Percentiles rank a stretch among this genome's conserved stretches.
Conservation (phyloP, 2,329 filamentous ascomycete species). For the Trichophyton simii region DNA sequence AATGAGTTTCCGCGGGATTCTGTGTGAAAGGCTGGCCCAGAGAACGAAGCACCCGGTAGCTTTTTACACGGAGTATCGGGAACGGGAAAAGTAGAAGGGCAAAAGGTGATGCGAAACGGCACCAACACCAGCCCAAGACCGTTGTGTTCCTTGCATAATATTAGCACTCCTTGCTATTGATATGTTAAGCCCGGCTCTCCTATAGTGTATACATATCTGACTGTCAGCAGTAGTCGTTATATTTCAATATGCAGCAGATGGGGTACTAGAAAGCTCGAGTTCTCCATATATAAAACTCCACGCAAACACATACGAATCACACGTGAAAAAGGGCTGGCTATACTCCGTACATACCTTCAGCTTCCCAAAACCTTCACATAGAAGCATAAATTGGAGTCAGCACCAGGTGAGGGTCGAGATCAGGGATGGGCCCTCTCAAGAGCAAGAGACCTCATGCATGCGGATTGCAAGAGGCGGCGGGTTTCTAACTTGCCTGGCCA, state of each 20-base stretch:
- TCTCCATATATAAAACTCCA: background rate
- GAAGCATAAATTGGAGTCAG: background rate
- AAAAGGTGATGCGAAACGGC: background rate
- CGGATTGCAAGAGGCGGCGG: background rate
- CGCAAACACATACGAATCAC: background rate
- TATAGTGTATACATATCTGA: background rate
- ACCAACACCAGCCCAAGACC: background rate
- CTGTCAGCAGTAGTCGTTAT: no score
- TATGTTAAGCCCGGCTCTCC: background rate
- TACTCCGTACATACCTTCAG: background rate
- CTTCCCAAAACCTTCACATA: background rate
- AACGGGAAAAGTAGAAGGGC: background rate
- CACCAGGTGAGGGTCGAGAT: background rate
- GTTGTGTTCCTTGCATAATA: background rate
- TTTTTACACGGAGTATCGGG: background rate
- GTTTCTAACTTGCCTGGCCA: background rate
- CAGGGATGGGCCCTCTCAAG: background rate
- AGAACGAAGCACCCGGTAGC: background rate
- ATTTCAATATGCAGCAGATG: no score
- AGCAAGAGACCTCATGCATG: background rate
- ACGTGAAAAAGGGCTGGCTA: background rate
- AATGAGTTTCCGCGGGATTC: background rate
- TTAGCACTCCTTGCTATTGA: background rate
- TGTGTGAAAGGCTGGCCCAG: background rate
- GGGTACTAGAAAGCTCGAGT: background rate